phyloP scores from a whole-genome alignment of 129 eudicot genomes.

The Ambrosia trifida region DNA sequence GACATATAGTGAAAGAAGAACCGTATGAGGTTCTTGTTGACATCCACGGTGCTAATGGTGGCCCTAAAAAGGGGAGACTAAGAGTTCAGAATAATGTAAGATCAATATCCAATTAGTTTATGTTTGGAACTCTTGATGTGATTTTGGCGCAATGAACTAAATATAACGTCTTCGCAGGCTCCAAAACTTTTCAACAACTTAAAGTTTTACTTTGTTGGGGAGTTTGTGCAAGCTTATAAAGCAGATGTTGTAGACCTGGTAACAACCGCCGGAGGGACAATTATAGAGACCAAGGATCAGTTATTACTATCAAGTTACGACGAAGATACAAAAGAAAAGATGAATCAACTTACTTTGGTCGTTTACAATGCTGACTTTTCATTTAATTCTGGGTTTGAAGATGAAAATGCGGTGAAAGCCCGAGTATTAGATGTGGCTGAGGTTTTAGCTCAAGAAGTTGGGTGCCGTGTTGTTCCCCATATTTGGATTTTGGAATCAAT shows the following conservation, averaged over 20 bases:
- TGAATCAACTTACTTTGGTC: slow-evolving; percentile 32
- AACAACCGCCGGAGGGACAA: slow-evolving; percentile 56
- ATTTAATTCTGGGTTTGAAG: slow-evolving; percentile 25
- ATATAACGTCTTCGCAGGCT: slow-evolving; percentile 45
- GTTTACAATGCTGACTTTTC: slow-evolving; percentile 53
- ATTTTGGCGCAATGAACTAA: background rate
- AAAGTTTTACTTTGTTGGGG: slow-evolving; percentile 62
- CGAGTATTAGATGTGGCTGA: slow-evolving; percentile 54
- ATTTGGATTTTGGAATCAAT: slow-evolving; percentile 78
- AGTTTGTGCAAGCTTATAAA: slow-evolving; percentile 48
- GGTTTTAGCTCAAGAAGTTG: slow-evolving; percentile 41
- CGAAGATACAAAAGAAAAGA: background rate
- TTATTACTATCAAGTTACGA: slow-evolving; percentile 16
- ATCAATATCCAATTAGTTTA: background rate
- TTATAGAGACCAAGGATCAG: slow-evolving; percentile 39
- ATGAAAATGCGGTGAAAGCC: slow-evolving; percentile 25
- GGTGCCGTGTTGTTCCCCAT: slow-evolving; percentile 45
- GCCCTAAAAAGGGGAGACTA: slow-evolving; percentile 80
- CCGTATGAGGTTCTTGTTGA: slow-evolving; percentile 70
- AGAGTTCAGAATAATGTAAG: slow-evolving; percentile 54
- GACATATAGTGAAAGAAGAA: slow-evolving; percentile 51
- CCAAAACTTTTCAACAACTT: slow-evolving; percentile 66
- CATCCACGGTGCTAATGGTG: slow-evolving; percentile 67
- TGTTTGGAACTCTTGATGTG: background rate
- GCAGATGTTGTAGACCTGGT: slow-evolving; percentile 42